Base-by-base conservation (phyloP, 352 stramenopile genomes). In the Phytophthora citricola region DNA sequence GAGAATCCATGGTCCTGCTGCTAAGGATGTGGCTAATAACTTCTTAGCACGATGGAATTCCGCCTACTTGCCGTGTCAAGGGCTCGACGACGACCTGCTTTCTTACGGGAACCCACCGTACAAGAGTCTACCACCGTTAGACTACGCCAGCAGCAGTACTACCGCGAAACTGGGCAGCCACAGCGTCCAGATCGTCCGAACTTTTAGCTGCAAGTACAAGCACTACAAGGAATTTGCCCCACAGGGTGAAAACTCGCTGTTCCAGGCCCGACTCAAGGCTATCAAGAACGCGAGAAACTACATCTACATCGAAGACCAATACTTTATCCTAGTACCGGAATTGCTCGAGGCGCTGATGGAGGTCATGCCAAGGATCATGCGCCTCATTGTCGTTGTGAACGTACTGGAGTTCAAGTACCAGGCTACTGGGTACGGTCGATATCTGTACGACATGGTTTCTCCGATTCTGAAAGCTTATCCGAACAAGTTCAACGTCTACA, bases 21-120 rank as follows among this genome's bases (percentile, higher is more conserved):
- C 75, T 6, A 57, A 66, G 5, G 78, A 91, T 46, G 75, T 91
- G 1, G 73, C 67, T 3, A 58, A 26, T 24, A 89, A 87, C 54
- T 90, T 90, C 40, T 26, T 83, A 15, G 58, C 46, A 1, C 76
- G 79, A 32, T 87, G 75, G 79, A 87, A 89, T 55, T 75, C 67
- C 2, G 63, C 73, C 31, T 66, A 61, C 10, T 53, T 65, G 17
- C 60, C 54, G 20, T 66, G 64, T 5, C 26, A 63, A 26, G 66
- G 71, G 12, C 26, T 65, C 1, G 39, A 77, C 10, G 70, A 79
- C 41, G 58, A 73, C 24, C 14, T 84, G 1, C 55, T 83, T 9
- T 62, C 76, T 48, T 89, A 73, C 43, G 51, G 75, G 27, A 87
- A 87, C 51, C 77, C 79, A 10, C 47, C 51, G 26, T 59, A 68